Conservation (phyloP, 2,329 filamentous ascomycete genomes). For the Claviceps sp. region DNA sequence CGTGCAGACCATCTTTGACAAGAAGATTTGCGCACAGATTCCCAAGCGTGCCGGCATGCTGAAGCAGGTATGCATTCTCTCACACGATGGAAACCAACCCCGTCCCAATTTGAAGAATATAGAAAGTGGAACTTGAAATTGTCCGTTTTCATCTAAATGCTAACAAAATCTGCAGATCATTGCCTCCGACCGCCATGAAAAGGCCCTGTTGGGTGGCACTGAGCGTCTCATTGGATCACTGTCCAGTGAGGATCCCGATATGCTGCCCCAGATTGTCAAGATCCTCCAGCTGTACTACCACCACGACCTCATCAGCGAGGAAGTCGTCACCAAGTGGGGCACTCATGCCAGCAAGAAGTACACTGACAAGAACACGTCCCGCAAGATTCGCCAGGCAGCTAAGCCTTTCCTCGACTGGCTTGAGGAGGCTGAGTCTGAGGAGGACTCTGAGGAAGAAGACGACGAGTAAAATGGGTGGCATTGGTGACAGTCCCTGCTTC, state of each 20-base stretch:
- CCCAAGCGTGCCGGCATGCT: conserved; percentile 71
- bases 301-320: conserved; percentile 77
- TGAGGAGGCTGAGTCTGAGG: conserved; percentile 61
- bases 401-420: conserved; percentile 94
- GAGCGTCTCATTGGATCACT: conserved; percentile 72
- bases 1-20: conserved; percentile 85
- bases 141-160: not conserved
- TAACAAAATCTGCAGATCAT: conserved; percentile 26
- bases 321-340: conserved; percentile 82
- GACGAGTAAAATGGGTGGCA: not conserved
- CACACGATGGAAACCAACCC: not conserved
- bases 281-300: conserved; percentile 86
- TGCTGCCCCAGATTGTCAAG: conserved; percentile 64
- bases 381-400: conserved; percentile 90
- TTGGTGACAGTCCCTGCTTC: not conserved
- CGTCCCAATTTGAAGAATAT: not conserved
- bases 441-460: conserved; percentile 48
- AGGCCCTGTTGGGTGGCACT: conserved; percentile 85
- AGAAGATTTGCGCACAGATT: conserved; percentile 81
- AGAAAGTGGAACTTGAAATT: too few species aligned
- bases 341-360: conserved; percentile 97
- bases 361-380: conserved; percentile 74
- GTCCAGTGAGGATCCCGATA: conserved; percentile 64
- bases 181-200: conserved; percentile 86
- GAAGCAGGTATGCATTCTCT: conserved; percentile 52